Evolutionary conservation across 768 basidiomycete genomes (phyloP).

Genomic region (Leccinum fibrillosum): DNA sequence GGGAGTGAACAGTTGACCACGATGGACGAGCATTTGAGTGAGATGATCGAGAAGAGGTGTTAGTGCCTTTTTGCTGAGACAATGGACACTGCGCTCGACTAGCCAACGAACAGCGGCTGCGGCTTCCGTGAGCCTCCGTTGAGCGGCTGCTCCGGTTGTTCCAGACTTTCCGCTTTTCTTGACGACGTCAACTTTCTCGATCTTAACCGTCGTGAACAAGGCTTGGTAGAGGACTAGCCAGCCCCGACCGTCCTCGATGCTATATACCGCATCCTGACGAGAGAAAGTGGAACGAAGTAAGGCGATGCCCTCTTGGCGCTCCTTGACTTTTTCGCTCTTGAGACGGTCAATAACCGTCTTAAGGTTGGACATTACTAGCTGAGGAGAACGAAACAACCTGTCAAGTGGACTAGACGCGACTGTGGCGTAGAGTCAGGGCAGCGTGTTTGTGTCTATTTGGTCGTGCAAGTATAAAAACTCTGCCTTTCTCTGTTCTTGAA

Average conservation of each 20-base stretch:
- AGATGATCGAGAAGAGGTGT: constrained; percentile 65
- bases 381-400: constrained; percentile 1
- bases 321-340: constrained; percentile 62
- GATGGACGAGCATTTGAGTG: constrained; percentile 52
- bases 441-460: constrained; percentile 31
- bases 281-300: constrained; percentile 51
- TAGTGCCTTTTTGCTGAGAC: constrained; percentile 53
- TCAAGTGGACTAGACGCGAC: constrained; percentile 14
- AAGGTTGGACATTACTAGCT: constrained; percentile 37
- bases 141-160: constrained; percentile 43
- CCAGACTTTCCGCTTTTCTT: constrained; percentile 42
- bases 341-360: constrained; percentile 49
- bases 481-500: neutral
- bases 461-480: constrained; percentile 21
- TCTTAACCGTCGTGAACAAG: constrained; percentile 61
- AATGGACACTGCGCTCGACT: constrained; percentile 56
- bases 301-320: constrained; percentile 61
- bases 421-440: constrained; percentile 6
- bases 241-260: constrained; percentile 34
- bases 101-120: constrained; percentile 71
- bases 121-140: constrained; percentile 61
- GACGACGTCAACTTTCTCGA: constrained; percentile 52
- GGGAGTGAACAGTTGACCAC: constrained; percentile 52
- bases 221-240: constrained; percentile 75
- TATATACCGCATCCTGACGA: constrained; percentile 42